Base-by-base conservation (phyloP, 2,329 filamentous ascomycete genomes). In the Alternaria viburni region DNA sequence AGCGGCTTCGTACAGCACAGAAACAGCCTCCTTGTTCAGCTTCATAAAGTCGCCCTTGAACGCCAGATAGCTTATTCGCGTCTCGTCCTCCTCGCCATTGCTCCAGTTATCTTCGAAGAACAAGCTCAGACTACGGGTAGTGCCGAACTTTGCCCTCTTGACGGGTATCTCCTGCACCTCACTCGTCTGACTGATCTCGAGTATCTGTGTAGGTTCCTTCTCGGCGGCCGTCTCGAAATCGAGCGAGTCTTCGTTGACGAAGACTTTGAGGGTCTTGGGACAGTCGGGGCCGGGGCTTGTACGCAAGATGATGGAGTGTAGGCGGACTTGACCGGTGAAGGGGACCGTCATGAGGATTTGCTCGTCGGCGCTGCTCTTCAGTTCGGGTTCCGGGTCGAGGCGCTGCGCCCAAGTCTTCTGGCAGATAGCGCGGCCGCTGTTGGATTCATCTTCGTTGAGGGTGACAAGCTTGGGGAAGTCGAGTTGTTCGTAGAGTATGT, bases 11-110 rank as follows among this genome's bases (percentile, higher is more conserved):
- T 98, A 99, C 64, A 97, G 74, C 72, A 98, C 95, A 70, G 91
- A 93, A 7, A 91, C 84, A 1, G 96, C 93, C 77, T 95, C 93
- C 59, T 91, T 86, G 50, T 91, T 96, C 74, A 97, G 81, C 77
- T 90, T 89, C 87, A 96, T 96, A 86, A 93, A 98, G 81, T 97
- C 93, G 23, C 96, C 96, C 81, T 93, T 94, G 84, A 99, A 98
- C 1, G 92, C 96, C 60, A 98, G 68, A 81, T 97, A 99, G 65
- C 86, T 89, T 2, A 98, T 79, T 52, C 89, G 86, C 47, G 92
- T 95, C 59, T 91, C 89, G 59, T 96, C 92, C 76, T 94, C 92
- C 13, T 93, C 91, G 0, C 89, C 93, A 11, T 77, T 74, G 51
- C 88, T 87, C 71, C 95, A 97, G 77, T 98, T 99, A 78, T 97